Evolutionary conservation across 805 yeast genomes (phyloP).

Genomic region (Debaryomyces castellii): DNA sequence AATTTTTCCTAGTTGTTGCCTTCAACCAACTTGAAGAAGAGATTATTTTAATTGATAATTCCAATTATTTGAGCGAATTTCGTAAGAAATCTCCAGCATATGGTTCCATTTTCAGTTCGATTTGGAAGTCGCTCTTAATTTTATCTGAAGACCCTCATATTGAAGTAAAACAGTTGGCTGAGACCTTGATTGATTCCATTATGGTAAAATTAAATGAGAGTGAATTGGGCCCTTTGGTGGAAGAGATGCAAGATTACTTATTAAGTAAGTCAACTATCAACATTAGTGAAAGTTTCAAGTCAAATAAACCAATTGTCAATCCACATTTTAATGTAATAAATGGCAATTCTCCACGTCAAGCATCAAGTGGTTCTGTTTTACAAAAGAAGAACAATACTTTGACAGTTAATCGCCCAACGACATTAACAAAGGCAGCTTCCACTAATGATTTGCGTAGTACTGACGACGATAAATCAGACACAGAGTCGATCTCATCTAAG

Average conservation of each 20-base stretch:
- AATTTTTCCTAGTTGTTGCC: constrained; percentile 82
- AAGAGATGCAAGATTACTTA: constrained; percentile 63
- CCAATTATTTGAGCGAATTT: constrained; percentile 60
- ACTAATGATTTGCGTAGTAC: constrained; percentile 11
- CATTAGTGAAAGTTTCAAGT: constrained; percentile 39
- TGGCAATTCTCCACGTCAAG: constrained; percentile 10
- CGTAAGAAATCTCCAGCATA: constrained; percentile 74
- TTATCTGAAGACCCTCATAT: constrained; percentile 85
- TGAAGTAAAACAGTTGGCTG: constrained; percentile 74
- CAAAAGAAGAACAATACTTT: constrained; percentile 23
- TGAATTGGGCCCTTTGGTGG: constrained; percentile 62
- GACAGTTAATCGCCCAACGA: constrained; percentile 26
- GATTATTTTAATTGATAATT: constrained; percentile 60
- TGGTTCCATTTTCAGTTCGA: constrained; percentile 80
- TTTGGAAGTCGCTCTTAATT: constrained; percentile 82
- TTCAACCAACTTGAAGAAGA: constrained; percentile 83
- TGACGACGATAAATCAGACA: constrained; percentile 18
- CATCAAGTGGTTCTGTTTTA: constrained; percentile 18
- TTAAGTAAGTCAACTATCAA: constrained; percentile 48
- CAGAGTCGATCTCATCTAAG: constrained; percentile 33
- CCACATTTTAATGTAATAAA: constrained; percentile 21
- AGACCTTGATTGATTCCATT: constrained; percentile 71
- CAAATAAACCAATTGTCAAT: constrained; percentile 37
- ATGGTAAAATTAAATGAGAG: constrained; percentile 62
- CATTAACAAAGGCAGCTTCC: constrained; percentile 30